phyloP scores from a whole-genome alignment of 1,284 basidiomycete genomes.

The Cryptococcus depauperatus region DNA sequence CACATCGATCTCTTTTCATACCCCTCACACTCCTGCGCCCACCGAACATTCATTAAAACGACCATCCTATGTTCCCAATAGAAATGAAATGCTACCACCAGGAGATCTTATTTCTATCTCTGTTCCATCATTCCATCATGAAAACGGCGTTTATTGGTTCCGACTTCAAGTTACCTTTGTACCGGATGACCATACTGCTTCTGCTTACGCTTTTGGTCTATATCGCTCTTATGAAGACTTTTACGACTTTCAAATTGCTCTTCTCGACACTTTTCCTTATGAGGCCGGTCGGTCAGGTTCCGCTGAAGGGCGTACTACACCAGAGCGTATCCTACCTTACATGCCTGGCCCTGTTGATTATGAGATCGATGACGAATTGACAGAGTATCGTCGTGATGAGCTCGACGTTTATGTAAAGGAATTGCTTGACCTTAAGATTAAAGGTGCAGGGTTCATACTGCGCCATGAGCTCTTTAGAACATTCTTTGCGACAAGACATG shows the following conservation, averaged over 20 bases:
- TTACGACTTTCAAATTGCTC: slow-evolving; percentile 88
- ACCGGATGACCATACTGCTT: slow-evolving; percentile 59
- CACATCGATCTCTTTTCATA: slow-evolving; percentile 7
- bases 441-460: slow-evolving; percentile 70
- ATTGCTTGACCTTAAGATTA: slow-evolving; percentile 59
- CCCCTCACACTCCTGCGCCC: slow-evolving; percentile 5
- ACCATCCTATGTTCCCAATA: slow-evolving; percentile 29
- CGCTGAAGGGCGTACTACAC: slow-evolving; percentile 37
- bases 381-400: slow-evolving; percentile 70
- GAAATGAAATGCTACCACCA: slow-evolving; percentile 53
- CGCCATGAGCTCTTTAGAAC: slow-evolving; percentile 70
- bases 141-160: slow-evolving; percentile 97
- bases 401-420: slow-evolving; percentile 80
- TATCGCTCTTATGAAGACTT: slow-evolving; percentile 98
- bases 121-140: slow-evolving; percentile 92
- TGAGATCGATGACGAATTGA: slow-evolving; percentile 76
- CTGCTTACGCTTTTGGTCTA: slow-evolving; percentile 73
- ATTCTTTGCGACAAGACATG: slow-evolving; percentile 79
- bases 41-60: slow-evolving; percentile 1
- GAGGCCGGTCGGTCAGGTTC: slow-evolving; percentile 65
- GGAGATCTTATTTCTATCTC: slow-evolving; percentile 81
- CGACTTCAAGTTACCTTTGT: slow-evolving; percentile 81
- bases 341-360: slow-evolving; percentile 85
- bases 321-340: slow-evolving; percentile 73
- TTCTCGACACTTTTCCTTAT: slow-evolving; percentile 75